These are phyloP conservation scores for Pseudotsuga menziesii DNA, from an alignment of 75 land plant species.

Conservation along the genomic window DNA sequence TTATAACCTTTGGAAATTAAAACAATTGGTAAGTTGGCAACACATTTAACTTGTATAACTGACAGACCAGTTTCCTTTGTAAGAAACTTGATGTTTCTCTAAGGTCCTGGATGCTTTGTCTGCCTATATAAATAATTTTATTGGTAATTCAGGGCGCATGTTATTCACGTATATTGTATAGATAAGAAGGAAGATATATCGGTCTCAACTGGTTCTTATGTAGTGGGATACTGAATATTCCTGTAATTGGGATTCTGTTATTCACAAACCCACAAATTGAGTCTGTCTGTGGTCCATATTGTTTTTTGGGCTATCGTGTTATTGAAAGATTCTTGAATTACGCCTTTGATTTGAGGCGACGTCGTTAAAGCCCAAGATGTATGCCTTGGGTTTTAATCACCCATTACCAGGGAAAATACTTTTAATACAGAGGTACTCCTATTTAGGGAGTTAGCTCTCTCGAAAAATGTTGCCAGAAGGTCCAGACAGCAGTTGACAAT, in stretches of 20 bases:
- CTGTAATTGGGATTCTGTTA: neutral
- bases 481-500: neutral
- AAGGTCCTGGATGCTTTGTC: neutral
- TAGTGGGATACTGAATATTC: neutral
- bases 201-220: neutral
- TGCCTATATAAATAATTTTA: neutral
- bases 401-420: neutral
- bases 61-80: neutral
- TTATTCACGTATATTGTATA: neutral
- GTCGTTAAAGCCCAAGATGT: neutral
- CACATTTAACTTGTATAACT: neutral
- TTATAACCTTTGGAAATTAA: conserved; percentile 8
- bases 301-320: neutral
- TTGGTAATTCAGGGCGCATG: neutral
- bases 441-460: neutral
- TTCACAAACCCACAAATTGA: too few relatives aligned
- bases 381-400: neutral
- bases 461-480: neutral
- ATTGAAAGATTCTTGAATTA: neutral
- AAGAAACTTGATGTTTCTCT: neutral
- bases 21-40: neutral
- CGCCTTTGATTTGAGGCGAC: neutral
- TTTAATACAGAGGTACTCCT: neutral
- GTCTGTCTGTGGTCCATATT: neutral
- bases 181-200: neutral